Percentiles rank a stretch among this genome's conserved stretches.
phyloP scores from a whole-genome alignment of 2,329 filamentous ascomycete species.

The Aspergillus sp. region DNA sequence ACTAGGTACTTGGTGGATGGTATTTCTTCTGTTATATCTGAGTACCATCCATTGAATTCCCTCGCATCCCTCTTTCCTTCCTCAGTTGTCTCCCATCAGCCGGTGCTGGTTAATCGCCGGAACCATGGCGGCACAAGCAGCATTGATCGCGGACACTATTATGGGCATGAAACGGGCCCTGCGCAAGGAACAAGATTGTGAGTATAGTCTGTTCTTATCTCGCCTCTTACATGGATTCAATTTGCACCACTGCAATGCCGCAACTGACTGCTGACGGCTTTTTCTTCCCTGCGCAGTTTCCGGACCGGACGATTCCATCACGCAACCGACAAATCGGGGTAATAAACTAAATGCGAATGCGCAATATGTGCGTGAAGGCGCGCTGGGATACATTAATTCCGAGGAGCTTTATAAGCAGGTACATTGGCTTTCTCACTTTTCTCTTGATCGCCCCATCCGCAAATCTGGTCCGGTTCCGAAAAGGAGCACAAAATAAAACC shows the following conservation, averaged over 20 bases:
- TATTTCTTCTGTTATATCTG: no score
- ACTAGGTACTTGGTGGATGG: no score
- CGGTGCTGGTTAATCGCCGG: not conserved
- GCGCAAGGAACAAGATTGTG: constrained; percentile 42
- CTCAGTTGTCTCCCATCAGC: not conserved
- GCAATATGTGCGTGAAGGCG: constrained; percentile 49
- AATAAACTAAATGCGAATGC: constrained; percentile 57
- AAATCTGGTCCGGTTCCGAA: not conserved
- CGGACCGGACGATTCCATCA: constrained; percentile 47
- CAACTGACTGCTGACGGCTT: constrained; percentile 1
- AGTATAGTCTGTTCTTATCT: constrained; percentile 4
- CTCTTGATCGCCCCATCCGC: not conserved
- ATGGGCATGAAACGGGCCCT: constrained; percentile 49
- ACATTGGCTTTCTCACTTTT: constrained; percentile 6
- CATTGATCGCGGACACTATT: constrained; percentile 48
- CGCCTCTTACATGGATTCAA: constrained; percentile 1
- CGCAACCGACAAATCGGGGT: constrained; percentile 51
- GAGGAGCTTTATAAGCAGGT: constrained; percentile 53
- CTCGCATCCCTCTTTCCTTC: not conserved
- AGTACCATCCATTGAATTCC: not conserved
- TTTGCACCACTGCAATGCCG: not conserved
- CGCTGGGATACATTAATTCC: constrained; percentile 46
- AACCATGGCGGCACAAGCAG: constrained; percentile 39
- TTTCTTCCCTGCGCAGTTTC: constrained; percentile 21
- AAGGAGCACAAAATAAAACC: no score